These are phyloP conservation scores for Collybia sordida DNA, from an alignment of 768 basidiomycete genomes.

Conservation along the genomic window DNA sequence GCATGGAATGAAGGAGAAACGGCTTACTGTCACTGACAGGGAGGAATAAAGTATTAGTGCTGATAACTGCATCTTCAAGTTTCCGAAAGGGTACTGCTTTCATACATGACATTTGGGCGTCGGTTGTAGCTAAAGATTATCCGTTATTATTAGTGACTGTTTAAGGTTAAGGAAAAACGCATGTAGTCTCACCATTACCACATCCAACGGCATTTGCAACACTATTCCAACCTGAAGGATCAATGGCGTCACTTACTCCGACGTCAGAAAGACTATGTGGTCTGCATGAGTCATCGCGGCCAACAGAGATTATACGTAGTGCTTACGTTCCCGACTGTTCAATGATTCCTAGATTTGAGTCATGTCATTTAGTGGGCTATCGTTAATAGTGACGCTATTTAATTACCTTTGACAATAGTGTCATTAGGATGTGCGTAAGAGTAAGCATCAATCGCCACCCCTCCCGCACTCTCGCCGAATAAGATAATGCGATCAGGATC, in stretches of 20 bases:
- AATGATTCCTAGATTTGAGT: background rate
- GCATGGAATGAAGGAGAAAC: no score
- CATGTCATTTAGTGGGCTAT: background rate
- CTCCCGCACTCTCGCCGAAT: constrained; percentile 39
- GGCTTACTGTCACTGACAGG: constrained; percentile 28
- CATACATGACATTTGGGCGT: constrained; percentile 33
- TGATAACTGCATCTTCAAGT: constrained; percentile 28
- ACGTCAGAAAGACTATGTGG: background rate
- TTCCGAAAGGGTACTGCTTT: constrained; percentile 23
- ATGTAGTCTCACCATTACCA: constrained; percentile 24
- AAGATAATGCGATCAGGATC: constrained; percentile 36
- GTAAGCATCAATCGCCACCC: constrained; percentile 31
- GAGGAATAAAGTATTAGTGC: constrained; percentile 20
- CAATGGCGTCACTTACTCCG: constrained; percentile 3
- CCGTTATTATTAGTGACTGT: background rate
- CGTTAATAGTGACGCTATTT: background rate
- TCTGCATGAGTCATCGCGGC: no score
- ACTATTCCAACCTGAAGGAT: constrained; percentile 24
- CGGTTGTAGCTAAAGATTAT: constrained; percentile 13
- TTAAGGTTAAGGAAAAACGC: background rate
- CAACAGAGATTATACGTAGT: background rate
- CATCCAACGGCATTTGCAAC: constrained; percentile 30
- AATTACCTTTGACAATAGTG: constrained; percentile 28
- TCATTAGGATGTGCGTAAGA: constrained; percentile 32
- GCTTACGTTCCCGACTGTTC: constrained; percentile 1